Evolutionary conservation across 352 stramenopile species (phyloP), one percentile per base, ranked within the genome.

Genomic region (Globisporangium orthogonon): DNA sequence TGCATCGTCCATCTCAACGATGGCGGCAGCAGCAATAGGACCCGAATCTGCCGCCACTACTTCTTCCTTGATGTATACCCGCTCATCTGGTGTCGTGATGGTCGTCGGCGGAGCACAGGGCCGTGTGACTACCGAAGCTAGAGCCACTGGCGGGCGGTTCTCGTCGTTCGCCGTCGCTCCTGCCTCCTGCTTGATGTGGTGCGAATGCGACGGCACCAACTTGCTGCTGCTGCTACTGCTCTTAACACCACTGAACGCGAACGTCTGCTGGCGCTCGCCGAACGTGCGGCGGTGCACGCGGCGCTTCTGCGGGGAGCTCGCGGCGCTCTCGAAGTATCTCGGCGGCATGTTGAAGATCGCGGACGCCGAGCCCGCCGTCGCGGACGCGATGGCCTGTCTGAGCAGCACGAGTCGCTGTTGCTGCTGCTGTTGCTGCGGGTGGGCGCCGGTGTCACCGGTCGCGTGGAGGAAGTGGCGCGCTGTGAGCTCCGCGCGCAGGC

Each of bases 241-340:
- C 44, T 3, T 50, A 18, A 7, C n/a, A 9, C 28, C 29, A 50
- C 54, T 61, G 41, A 89, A 87, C 11, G 61, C 65, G 54, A 93
- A 93, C 40, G 64, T 60, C 40, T 73, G 65, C 5, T 71, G 56
- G 14, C 67, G 76, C 33, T 83, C 74, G 17, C 78, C 79, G 41
- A 91, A 88, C 39, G 75, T 89, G 9, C 82, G 78, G 11, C 62
- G 70, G 51, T 88, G 53, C 3, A 74, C 73, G 23, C 67, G 72
- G 7, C 73, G 76, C 44, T 83, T 79, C 40, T 72, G 66, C 7
- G 68, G 74, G 0, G 69, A 67, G 7, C 62, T 67, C 23, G 71
- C 71, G 1, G 35, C 49, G 17, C 59, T 54, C 29, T 69, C 74
- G 33, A 70, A 71, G 18, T 76, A 79, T 57, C 76, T 79, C 13